These are phyloP conservation scores for Yamadazyma laniorum DNA, from an alignment of 805 yeast species.

Conservation along the genomic window DNA sequence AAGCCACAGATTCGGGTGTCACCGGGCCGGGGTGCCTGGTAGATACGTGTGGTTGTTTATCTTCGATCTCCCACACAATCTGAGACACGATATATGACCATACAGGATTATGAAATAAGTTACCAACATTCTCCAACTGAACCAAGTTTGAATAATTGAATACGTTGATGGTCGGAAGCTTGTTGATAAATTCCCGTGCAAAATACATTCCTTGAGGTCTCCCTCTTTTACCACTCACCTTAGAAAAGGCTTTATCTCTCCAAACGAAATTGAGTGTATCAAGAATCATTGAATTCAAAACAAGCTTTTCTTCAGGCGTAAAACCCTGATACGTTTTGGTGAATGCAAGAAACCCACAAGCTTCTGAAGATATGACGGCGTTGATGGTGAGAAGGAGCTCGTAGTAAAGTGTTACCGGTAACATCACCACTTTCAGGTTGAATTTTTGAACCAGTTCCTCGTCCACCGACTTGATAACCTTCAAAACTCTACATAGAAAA, in stretches of 20 bases:
- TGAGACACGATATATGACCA: constrained; percentile 45
- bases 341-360: constrained; percentile 46
- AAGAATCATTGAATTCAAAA: constrained; percentile 52
- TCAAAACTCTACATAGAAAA: constrained; percentile 15
- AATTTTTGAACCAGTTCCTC: constrained; percentile 6
- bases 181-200: constrained; percentile 30
- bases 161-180: constrained; percentile 26
- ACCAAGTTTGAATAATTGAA: constrained; percentile 32
- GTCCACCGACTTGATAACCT: constrained; percentile 15
- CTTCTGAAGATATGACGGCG: constrained; percentile 45
- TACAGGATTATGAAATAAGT: constrained; percentile 51
- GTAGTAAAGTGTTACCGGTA: constrained; percentile 39
- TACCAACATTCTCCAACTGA: constrained; percentile 31
- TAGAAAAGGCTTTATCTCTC: constrained; percentile 52
- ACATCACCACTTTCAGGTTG: not conserved
- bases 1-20: constrained; percentile 40
- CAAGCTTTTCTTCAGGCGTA: constrained; percentile 19
- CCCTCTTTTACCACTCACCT: constrained; percentile 23
- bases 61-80: constrained; percentile 48
- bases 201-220: constrained; percentile 38
- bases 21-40: constrained; percentile 54
- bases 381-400: constrained; percentile 39
- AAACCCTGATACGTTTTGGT: constrained; percentile 34
- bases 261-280: constrained; percentile 56
- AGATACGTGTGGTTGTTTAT: constrained; percentile 26